Conservation (phyloP, 2,329 filamentous ascomycete species). For the Fusarium sp. region DNA sequence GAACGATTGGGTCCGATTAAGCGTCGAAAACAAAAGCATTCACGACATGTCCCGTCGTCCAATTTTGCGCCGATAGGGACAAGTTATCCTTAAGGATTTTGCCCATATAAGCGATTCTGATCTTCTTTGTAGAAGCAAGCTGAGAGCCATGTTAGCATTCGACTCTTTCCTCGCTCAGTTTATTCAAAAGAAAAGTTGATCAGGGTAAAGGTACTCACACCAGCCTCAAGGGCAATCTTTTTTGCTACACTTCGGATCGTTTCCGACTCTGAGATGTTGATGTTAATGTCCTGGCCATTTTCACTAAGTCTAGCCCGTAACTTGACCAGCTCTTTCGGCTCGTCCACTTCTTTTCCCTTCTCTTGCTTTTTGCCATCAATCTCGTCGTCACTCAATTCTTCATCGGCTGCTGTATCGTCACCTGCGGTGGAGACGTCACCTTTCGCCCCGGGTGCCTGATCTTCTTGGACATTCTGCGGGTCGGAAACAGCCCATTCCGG, state of each 20-base stretch:
- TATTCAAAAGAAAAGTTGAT: neutral
- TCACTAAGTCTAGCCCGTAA: conserved; percentile 75
- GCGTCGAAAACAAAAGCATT: conserved; percentile 77
- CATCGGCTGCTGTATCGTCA: conserved; percentile 55
- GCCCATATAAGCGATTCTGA: conserved; percentile 84
- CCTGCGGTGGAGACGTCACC: conserved; percentile 52
- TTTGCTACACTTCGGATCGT: conserved; percentile 71
- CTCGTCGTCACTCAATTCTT: conserved; percentile 54
- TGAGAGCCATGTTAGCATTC: conserved; percentile 47
- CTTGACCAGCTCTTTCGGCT: conserved; percentile 65
- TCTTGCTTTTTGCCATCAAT: conserved; percentile 60
- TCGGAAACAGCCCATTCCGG: conserved; percentile 76
- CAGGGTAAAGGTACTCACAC: conserved; percentile 60
- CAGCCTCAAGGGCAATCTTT: conserved; percentile 71
- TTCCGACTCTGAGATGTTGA: conserved; percentile 69
- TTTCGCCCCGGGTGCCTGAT: conserved; percentile 44
- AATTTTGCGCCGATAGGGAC: conserved; percentile 76
- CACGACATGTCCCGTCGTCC: conserved; percentile 78
- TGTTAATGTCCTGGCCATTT: conserved; percentile 69
- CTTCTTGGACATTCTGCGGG: conserved; percentile 65
- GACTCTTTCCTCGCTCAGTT: neutral
- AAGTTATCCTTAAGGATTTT: conserved; percentile 78
- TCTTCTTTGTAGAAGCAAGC: conserved; percentile 67
- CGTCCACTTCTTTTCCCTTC: conserved; percentile 68
- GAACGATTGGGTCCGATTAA: conserved; percentile 42